These are phyloP conservation scores for Pseudogymnoascus sp. DNA, from an alignment of 2,329 filamentous ascomycete species.

Conservation along the genomic window DNA sequence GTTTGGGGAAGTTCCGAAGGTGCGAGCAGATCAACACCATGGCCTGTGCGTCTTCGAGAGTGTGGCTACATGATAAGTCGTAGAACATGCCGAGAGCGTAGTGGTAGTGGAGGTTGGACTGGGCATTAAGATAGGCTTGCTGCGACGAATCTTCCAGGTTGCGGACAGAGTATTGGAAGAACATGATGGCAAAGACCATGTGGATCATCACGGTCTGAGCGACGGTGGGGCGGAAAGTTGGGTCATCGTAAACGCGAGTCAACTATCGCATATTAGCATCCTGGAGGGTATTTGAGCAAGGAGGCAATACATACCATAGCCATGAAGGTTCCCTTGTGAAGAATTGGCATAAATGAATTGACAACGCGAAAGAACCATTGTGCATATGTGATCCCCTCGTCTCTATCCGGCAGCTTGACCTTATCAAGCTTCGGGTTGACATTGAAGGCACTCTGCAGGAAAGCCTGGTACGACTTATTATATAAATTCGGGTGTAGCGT, in stretches of 20 bases:
- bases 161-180: constrained; percentile 66
- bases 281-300: not conserved
- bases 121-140: constrained; percentile 47
- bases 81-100: constrained; percentile 63
- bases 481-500: constrained; percentile 42
- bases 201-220: constrained; percentile 64
- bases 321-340: constrained; percentile 71
- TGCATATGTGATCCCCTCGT: constrained; percentile 59
- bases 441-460: constrained; percentile 57
- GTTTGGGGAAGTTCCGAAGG: constrained; percentile 69
- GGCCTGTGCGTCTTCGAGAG: constrained; percentile 62
- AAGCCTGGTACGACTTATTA: constrained; percentile 65
- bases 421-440: constrained; percentile 47
- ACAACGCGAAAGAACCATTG: constrained; percentile 69
- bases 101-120: constrained; percentile 72
- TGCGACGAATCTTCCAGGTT: constrained; percentile 51
- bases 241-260: constrained; percentile 61
- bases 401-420: constrained; percentile 53
- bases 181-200: constrained; percentile 71
- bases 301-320: constrained; percentile 44
- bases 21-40: constrained; percentile 63
- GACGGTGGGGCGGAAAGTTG: constrained; percentile 49
- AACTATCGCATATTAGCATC: constrained; percentile 31
- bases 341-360: constrained; percentile 61
- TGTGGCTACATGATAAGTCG: constrained; percentile 52